Percentiles rank a stretch among this genome's conserved stretches.
Evolutionary conservation across 805 yeast genomes (phyloP).

Genomic region (Isabelozyma pseudorhagii): DNA sequence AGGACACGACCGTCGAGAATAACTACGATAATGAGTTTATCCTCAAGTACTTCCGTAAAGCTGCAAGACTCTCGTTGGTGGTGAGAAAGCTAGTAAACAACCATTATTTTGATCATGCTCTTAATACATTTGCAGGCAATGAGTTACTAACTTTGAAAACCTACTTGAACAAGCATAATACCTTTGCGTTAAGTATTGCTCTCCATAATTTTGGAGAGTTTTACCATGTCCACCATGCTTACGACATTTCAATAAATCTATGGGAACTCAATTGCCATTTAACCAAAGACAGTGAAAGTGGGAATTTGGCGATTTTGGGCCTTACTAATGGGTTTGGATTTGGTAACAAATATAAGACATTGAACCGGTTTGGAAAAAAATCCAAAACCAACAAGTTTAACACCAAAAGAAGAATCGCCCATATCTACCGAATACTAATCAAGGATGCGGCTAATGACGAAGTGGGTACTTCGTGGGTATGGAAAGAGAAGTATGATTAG

Average conservation of each 20-base stretch:
- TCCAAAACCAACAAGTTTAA: constrained; percentile 15
- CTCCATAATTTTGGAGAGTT: constrained; percentile 17
- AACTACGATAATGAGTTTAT: constrained; percentile 18
- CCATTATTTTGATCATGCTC: constrained; percentile 5
- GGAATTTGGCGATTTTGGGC: constrained; percentile 19
- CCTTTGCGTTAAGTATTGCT: constrained; percentile 12
- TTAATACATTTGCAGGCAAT: not conserved
- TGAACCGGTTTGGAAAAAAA: constrained; percentile 14
- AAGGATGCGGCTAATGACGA: constrained; percentile 18
- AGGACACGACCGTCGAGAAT: constrained; percentile 9
- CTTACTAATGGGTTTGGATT: constrained; percentile 16
- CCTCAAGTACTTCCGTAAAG: constrained; percentile 16
- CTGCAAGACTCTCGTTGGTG: constrained; percentile 16
- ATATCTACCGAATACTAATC: constrained; percentile 15
- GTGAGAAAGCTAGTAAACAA: constrained; percentile 6
- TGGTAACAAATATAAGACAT: constrained; percentile 16
- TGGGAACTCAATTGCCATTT: constrained; percentile 21
- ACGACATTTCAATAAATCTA: constrained; percentile 14
- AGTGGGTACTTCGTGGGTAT: constrained; percentile 32
- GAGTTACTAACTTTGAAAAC: constrained; percentile 3
- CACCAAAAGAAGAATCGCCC: constrained; percentile 27
- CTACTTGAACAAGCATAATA: constrained; percentile 14
- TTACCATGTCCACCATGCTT: constrained; percentile 13
- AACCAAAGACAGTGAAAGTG: constrained; percentile 16
- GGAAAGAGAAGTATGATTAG: constrained; percentile 12